Evolutionary conservation across 2,329 filamentous ascomycete species (phyloP).

Genomic region (Colletotrichum navitas): DNA sequence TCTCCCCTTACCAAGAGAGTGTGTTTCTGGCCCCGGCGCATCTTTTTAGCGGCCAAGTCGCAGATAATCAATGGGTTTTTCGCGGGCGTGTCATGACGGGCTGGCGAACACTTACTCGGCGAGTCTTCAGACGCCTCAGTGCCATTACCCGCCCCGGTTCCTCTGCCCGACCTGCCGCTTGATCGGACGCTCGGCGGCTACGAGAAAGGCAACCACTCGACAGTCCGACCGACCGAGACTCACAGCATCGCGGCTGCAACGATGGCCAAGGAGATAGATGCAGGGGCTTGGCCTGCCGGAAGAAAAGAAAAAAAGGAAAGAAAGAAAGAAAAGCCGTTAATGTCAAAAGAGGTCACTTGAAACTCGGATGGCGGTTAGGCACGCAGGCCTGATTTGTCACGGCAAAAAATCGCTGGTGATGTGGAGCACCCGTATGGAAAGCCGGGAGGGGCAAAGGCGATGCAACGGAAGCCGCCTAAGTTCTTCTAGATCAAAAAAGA

Average conservation of each 20-base stretch:
- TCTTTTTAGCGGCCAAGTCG: background rate
- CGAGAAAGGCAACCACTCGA: background rate
- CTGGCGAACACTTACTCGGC: background rate
- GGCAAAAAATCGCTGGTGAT: too few species aligned
- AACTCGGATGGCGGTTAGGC: background rate
- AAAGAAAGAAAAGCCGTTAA: background rate
- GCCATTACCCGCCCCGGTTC: background rate
- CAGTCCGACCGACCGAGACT: too few species aligned
- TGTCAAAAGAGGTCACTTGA: background rate
- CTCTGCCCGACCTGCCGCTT: background rate
- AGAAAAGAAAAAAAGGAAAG: too few species aligned
- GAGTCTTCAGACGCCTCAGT: background rate
- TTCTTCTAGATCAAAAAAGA: background rate
- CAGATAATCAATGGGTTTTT: too few species aligned
- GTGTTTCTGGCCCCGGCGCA: too few species aligned
- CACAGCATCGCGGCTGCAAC: background rate
- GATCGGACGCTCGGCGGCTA: background rate
- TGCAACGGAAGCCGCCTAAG: conserved; percentile 10
- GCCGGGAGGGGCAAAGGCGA: background rate
- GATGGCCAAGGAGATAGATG: background rate
- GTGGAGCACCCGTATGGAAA: background rate
- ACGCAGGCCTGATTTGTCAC: background rate
- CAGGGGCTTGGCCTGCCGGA: background rate
- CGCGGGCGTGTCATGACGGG: background rate
- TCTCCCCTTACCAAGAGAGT: background rate